These are phyloP conservation scores for Citrullus amarus DNA, from an alignment of 306 rosid species.

Conservation along the genomic window DNA sequence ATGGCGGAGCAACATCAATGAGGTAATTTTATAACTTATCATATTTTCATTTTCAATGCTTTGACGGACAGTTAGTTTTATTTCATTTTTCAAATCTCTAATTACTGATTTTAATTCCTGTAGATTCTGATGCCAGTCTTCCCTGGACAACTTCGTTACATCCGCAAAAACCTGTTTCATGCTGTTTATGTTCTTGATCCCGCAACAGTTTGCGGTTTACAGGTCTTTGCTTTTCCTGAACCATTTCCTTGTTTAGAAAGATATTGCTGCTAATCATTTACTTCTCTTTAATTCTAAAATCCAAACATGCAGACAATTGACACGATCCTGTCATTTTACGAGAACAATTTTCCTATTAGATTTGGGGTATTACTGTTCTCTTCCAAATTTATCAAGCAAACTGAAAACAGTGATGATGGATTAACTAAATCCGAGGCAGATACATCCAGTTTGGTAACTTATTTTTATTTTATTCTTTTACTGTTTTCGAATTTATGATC, in stretches of 20 bases:
- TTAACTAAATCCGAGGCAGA: constrained; percentile 43
- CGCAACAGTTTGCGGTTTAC: constrained; percentile 62
- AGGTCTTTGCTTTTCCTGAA: constrained; percentile 41
- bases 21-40: constrained; percentile 29
- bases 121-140: constrained; percentile 95
- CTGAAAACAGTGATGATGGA: constrained; percentile 27
- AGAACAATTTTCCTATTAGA: constrained; percentile 74
- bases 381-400: constrained; percentile 50
- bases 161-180: constrained; percentile 92
- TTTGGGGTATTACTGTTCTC: constrained; percentile 82
- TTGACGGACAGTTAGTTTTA: background rate
- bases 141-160: constrained; percentile 91
- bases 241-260: constrained; percentile 6
- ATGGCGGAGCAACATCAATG: constrained; percentile 82
- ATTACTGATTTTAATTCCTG: constrained; percentile 9
- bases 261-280: constrained; percentile 14
- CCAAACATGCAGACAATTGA: constrained; percentile 69
- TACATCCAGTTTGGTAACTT: constrained; percentile 55
- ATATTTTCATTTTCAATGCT: background rate
- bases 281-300: constrained; percentile 15
- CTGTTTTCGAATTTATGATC: background rate
- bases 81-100: background rate
- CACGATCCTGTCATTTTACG: constrained; percentile 54
- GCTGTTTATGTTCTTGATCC: constrained; percentile 87
- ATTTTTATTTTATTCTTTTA: constrained; percentile 1